Base-by-base conservation (phyloP, 192 early-diverging fungal genomes). In the Linnemannia schmuckeri region DNA sequence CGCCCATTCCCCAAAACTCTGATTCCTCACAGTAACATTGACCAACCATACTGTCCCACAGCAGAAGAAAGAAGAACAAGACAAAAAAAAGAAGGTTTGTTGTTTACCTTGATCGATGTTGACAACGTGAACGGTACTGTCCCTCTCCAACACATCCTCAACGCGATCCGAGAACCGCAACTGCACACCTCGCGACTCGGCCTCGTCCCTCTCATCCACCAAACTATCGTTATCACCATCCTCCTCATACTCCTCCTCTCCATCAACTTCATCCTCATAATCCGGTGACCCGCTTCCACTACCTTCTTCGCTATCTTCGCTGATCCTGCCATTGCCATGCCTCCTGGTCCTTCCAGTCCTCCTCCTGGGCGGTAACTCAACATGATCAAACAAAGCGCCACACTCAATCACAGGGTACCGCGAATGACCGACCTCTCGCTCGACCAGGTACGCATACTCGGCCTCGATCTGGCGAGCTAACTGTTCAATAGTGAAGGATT, bases 401-500 rank as follows among this genome's bases (percentile, higher is more conserved):
- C 91, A 90, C 42, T 88, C 83, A 72, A 88, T 76, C 7, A 83
- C 69, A 7, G 89, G 85, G 35, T 83, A 78, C 13, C 74, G 79
- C 7, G 79, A 88, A 24, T 75, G 24, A 4, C 75, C 81, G 17
- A 83, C 61, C 75, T 88, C 88, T 35, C 78, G 72, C 72, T 86
- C 84, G 54, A 87, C 83, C 72, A 81, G 3, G 52, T 93, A 93
- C 12, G 92, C 90, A 76, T 92, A 94, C 84, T 95, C 94, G 27
- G 95, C 94, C 69, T 95, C 95, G 63, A 95, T 94, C 79, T 92
- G 92, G 6, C 89, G 78, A 13, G 93, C 92, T 38, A 95, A 82
- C 42, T 93, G 88, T 82, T 95, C 95, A 40, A 95, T 87, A 20
- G 91, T 94, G 37, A 91, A 89, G 27, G 82, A 87, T 63, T 88